Base-by-base conservation (phyloP, 768 basidiomycete species). In the Auricularia sp. region DNA sequence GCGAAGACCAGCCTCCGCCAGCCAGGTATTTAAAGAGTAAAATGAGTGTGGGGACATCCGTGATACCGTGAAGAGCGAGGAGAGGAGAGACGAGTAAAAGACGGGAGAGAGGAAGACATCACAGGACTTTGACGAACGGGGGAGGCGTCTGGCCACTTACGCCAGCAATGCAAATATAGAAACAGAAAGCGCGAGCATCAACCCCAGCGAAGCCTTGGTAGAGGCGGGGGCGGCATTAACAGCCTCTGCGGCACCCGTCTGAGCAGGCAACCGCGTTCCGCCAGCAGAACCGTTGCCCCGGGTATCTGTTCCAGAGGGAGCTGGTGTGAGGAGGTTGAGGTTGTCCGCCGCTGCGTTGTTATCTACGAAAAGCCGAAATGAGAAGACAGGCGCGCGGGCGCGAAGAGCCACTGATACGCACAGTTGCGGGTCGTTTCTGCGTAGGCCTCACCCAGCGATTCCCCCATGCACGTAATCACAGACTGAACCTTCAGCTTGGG, bases 351-450 rank as follows among this genome's bases (percentile, higher is more conserved):
- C 18, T 21, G 47, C 47, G 14, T 51, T 21, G 7, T 51, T 51
- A 18, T 21, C 47, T 51, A 5, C 18, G 11, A 45, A 16, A 18
- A 10, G 47, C 2, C 11, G 47, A 42, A 42, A 42, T 14, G 39
- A 42, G 47, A 21, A 16, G 7, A 14, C 11, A 51, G 44, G 0
- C 3, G 11, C 10, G 44, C 11, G 18, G 18, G 7, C 47, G 47
- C 11, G 47, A 51, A 10, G 21, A 24, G 54, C 3, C 67, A 29
- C 29, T 29, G 67, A 63, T 66, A 68, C 33, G 67, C 69, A n/a
- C 51, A 13, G 77, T 92, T 94, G 73, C 88, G 77, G 71, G 89
- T 89, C 2, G 88, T 89, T 79, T 94, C 92, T 65, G 90, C 78
- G 77, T 94, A 96, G 2, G 90, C 85, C 70, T 92, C 84, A 24